Base-by-base conservation (phyloP, 1,284 basidiomycete species). In the Ganoderma sp. region DNA sequence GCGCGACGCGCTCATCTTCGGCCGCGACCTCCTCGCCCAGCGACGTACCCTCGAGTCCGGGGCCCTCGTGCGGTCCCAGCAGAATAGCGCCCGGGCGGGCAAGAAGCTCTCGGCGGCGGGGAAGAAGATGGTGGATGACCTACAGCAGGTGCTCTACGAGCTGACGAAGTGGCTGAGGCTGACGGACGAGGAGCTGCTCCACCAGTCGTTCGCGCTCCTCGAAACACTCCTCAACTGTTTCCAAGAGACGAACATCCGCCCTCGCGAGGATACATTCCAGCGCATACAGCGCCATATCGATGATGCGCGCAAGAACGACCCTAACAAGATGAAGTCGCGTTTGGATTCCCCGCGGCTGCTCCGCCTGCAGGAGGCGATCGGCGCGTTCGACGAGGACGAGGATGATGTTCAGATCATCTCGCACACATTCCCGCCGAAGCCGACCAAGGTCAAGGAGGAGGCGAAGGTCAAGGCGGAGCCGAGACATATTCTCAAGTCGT, bases 1-100 rank as follows among this genome's bases (percentile, higher is more conserved):
- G 97, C 89, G 96, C 69, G 97, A 98, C 78, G 96, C 96, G 0
- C 84, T 98, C 64, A 96, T 98, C 67, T 96, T 97, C 76, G 94
- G 92, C 17, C 83, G 92, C 72, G 92, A 95, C 74, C 86, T 97
- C 82, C 82, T 97, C 37, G 90, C 89, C 4, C 90, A 95, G 73
- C 88, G 95, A 77, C 84, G 88, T 50, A 86, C 91, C 9, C 90
- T 98, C 71, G 94, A 97, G 78, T 83, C 83, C 28, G 90, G 90
- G 1, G 86, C 89, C 3, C 69, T 83, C 77, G 84, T 70, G 69
- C 77, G 60, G 61, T 77, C 73, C 63, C 79, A 70, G 73, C 75
- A 73, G 67, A 75, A 64, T 22, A 10, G 37, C 37, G 75, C 45
- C 28, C 69, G 52, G 57, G 37, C 68, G 50, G 70, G 75, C 7